phyloP scores from a whole-genome alignment of 108 stramenopile genomes.

The Nitzschia palea region DNA sequence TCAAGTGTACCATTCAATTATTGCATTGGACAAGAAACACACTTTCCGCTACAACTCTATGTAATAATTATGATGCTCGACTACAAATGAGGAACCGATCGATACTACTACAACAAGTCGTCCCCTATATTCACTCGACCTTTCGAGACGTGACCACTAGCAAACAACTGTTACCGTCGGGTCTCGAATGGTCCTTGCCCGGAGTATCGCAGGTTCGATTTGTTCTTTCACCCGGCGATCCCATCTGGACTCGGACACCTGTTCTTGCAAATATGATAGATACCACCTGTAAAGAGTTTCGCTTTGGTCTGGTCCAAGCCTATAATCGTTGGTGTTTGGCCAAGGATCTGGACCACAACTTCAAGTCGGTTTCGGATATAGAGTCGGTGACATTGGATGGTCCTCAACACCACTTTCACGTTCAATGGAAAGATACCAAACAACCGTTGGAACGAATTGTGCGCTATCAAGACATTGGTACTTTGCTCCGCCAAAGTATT shows the following conservation, averaged over 20 bases:
- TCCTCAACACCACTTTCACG: constrained; percentile 10
- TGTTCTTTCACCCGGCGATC: background rate
- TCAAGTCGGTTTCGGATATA: constrained; percentile 22
- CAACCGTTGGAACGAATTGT: background rate
- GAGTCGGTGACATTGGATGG: background rate
- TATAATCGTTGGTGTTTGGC: constrained; percentile 44
- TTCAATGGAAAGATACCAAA: constrained; percentile 13
- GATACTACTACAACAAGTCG: background rate
- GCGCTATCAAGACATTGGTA: constrained; percentile 8
- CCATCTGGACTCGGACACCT: too few species aligned
- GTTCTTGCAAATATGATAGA: background rate
- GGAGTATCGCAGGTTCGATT: constrained; percentile 7
- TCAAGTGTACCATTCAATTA: too few species aligned
- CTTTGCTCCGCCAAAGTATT: background rate
- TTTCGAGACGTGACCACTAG: constrained; percentile 26
- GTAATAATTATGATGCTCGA: too few species aligned
- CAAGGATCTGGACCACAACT: constrained; percentile 19
- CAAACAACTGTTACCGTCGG: constrained; percentile 8
- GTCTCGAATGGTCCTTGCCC: constrained; percentile 23
- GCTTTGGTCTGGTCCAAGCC: constrained; percentile 19
- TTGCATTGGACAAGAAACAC: too few species aligned
- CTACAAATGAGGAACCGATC: background rate
- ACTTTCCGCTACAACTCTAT: too few species aligned
- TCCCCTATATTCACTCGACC: constrained; percentile 18
- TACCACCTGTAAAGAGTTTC: too few species aligned